Base-by-base conservation (phyloP, 495 filamentous ascomycete species). In the Penicillium nucicola region DNA sequence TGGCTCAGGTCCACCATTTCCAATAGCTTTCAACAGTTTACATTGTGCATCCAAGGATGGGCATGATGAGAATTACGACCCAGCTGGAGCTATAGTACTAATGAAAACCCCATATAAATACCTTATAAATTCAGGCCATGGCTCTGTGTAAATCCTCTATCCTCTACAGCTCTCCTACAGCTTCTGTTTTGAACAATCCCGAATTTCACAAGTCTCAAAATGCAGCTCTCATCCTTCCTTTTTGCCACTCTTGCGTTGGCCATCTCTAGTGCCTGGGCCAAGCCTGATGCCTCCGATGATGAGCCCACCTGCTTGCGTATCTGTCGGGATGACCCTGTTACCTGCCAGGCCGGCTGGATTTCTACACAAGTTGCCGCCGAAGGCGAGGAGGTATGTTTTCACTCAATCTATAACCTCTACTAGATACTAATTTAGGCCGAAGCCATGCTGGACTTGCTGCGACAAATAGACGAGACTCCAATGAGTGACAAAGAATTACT, bases 381-480 rank as follows among this genome's bases (percentile, higher is more conserved):
- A 12, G 23, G 13, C 2, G 20, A 42, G 23, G 23, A 28, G 9
- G 39, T 42, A 42, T 5, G 23, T 42, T 7, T 4, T 12, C 14
- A 42, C n/a, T 30, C 22, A 8, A 42, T 4, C n/a, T 15, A 25
- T 8, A n/a, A n/a, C 39, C 15, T 17, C n/a, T 1, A 18, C 13
- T 42, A 28, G 20, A 30, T 42, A 23, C 39, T 42, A 42, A 42
- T 28, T 0, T 23, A 4, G 28, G 3, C 13, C 28, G n/a, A n/a
- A 42, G 39, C 22, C 22, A 11, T 42, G 39, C 39, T 42, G 39
- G 39, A 42, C 39, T 42, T 42, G 39, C 39, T 42, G 39, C 39
- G 13, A 11, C 10, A 5, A 28, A 15, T 42, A 42, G 22, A 15
- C 17, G n/a, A 28, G 39, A 17, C 18, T 10, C 39, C 22, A 20